Conservation (phyloP, 2,329 filamentous ascomycete species). For the Zalaria sp. region DNA sequence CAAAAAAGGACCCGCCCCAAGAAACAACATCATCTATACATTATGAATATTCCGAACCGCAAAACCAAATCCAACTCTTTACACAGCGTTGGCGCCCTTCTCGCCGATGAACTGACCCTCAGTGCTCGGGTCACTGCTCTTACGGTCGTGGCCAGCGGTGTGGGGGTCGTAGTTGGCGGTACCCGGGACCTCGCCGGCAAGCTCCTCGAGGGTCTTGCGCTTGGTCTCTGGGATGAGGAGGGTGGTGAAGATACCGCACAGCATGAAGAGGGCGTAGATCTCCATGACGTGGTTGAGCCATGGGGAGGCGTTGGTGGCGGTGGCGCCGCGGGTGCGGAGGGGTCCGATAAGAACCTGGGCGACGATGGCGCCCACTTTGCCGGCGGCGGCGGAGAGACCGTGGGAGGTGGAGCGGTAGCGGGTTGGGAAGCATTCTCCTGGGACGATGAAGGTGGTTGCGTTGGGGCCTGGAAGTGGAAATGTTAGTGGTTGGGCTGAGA, state of each 20-base stretch:
- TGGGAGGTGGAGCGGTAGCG: conserved; percentile 33
- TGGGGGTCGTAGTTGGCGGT: conserved; percentile 30
- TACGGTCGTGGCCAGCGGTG: neutral
- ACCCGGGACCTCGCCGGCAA: conserved; percentile 52
- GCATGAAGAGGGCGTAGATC: conserved; percentile 70
- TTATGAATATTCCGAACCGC: too few relatives aligned
- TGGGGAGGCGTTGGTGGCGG: conserved; percentile 39
- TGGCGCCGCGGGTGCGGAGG: conserved; percentile 38
- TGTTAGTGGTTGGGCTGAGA: neutral
- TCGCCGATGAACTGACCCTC: neutral
- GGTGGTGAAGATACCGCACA: conserved; percentile 53
- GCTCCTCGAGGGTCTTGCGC: conserved; percentile 56
- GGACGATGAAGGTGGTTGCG: conserved; percentile 36
- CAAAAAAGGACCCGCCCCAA: too few relatives aligned
- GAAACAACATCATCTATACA: too few relatives aligned
- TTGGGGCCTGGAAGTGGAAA: conserved; percentile 25
- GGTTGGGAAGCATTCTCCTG: conserved; percentile 38
- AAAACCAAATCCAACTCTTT: too few relatives aligned
- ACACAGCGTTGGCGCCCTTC: neutral
- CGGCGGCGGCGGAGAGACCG: conserved; percentile 33
- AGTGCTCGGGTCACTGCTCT: neutral
- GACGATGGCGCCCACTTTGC: conserved; percentile 35
- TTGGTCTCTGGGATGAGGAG: conserved; percentile 69
- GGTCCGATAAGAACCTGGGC: conserved; percentile 35
- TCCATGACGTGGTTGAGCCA: conserved; percentile 64